Conservation (phyloP, 1,284 basidiomycete species). For the Neolentinus lepideus region DNA sequence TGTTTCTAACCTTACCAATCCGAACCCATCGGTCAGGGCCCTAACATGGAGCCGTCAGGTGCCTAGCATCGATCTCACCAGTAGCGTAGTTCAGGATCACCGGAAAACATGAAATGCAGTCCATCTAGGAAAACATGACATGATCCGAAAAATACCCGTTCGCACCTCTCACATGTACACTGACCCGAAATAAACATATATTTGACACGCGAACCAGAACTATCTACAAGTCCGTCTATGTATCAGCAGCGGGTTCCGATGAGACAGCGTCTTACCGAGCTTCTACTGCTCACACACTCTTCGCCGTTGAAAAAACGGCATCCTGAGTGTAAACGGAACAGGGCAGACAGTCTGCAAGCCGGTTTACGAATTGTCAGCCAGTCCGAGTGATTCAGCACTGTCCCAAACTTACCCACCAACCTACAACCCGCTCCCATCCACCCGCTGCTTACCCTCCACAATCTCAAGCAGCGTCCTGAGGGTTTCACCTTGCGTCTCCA, state of each 20-base stretch:
- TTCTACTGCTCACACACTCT: too few species aligned
- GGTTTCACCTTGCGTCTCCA: conserved; percentile 50
- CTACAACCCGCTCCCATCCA: neutral
- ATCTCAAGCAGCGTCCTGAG: conserved; percentile 35
- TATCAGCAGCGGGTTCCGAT: neutral
- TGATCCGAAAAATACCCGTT: neutral
- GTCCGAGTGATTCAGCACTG: neutral
- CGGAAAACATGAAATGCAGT: too few species aligned
- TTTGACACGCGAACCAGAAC: neutral
- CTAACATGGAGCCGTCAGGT: too few species aligned
- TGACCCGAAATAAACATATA: neutral
- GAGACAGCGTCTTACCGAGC: neutral
- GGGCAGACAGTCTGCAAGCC: too few species aligned
- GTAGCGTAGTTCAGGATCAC: too few species aligned
- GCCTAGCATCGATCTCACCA: too few species aligned
- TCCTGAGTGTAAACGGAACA: too few species aligned
- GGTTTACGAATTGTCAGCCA: too few species aligned
- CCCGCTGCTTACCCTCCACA: conserved; percentile 22
- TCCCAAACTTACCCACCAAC: neutral
- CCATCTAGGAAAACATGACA: neutral
- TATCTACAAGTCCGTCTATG: neutral
- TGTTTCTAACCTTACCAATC: too few species aligned
- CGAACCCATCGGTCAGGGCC: too few species aligned
- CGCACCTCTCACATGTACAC: neutral
- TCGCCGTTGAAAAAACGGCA: too few species aligned